Percentiles rank a stretch among this genome's conserved stretches.
Evolutionary conservation across 1,284 basidiomycete species (phyloP).

Genomic region (Phellinidium pouzarii): DNA sequence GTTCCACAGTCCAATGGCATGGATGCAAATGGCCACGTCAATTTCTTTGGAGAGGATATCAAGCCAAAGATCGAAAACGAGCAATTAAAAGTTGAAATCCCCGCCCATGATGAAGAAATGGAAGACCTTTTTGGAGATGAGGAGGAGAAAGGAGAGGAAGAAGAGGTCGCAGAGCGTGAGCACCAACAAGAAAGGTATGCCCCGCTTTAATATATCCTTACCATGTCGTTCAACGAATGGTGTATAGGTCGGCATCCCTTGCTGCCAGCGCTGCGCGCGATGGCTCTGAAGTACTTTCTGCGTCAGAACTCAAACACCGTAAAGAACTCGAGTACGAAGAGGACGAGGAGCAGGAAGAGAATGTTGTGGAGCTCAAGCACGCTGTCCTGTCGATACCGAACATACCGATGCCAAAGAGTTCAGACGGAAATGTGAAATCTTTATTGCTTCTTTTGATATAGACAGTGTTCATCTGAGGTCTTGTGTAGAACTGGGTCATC

Average conservation of each 20-base stretch:
- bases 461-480: not conserved
- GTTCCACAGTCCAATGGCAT: not conserved
- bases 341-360: conserved; percentile 57
- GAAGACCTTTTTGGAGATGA: conserved; percentile 76
- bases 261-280: conserved; percentile 32
- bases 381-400: conserved; percentile 73
- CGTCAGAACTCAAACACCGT: conserved; percentile 60
- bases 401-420: conserved; percentile 64
- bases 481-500: conserved; percentile 68
- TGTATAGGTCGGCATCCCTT: conserved; percentile 21
- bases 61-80: not conserved
- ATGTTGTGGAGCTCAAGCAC: conserved; percentile 51
- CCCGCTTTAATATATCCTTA: not conserved
- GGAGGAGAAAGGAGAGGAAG: conserved; percentile 39
- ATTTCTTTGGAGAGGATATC: not conserved
- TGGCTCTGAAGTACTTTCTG: conserved; percentile 60
- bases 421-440: conserved; percentile 59
- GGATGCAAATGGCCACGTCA: not conserved
- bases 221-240: conserved; percentile 17
- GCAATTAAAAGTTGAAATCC: conserved; percentile 13
- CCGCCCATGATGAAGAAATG: conserved; percentile 53
- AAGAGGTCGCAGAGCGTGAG: not conserved
- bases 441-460: not conserved
- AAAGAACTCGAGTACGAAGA: conserved; percentile 76
- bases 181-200: not conserved